phyloP scores from a whole-genome alignment of 2,329 filamentous ascomycete species.

The Sarocladium oryzae region DNA sequence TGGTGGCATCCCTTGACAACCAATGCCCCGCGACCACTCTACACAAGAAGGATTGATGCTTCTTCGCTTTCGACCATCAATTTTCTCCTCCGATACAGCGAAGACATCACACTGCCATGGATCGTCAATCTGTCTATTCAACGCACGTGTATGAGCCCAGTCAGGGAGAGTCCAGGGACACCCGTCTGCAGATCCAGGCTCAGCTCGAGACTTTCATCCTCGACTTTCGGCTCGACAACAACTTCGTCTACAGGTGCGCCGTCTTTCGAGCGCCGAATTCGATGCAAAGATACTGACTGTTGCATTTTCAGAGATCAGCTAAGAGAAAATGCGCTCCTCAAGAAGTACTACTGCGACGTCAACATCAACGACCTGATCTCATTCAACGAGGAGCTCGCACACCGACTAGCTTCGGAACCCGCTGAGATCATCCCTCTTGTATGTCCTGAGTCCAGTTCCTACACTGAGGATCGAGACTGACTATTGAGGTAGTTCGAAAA shows the following conservation, averaged over 20 bases:
- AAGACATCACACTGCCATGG: slow-evolving; percentile 50
- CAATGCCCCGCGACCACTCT: neutral
- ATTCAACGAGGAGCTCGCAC: slow-evolving; percentile 91
- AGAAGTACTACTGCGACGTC: slow-evolving; percentile 93
- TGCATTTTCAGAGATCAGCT: slow-evolving; percentile 69
- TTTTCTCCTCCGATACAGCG: slow-evolving; percentile 10
- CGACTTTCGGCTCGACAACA: slow-evolving; percentile 88
- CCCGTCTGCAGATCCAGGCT: slow-evolving; percentile 64
- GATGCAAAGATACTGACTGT: neutral
- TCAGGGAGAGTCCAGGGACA: slow-evolving; percentile 60
- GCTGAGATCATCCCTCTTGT: slow-evolving; percentile 89
- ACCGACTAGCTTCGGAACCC: slow-evolving; percentile 82
- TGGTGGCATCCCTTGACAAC: slow-evolving; percentile 3
- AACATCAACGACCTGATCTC: slow-evolving; percentile 94
- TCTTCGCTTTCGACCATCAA: neutral
- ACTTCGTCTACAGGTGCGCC: slow-evolving; percentile 82
- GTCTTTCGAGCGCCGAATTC: too few relatives aligned
- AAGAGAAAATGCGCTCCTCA: slow-evolving; percentile 86
- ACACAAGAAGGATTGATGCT: neutral
- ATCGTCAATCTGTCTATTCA: slow-evolving; percentile 81
- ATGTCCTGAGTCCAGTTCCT: slow-evolving; percentile 22
- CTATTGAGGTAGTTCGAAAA: slow-evolving; percentile 65
- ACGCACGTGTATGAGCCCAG: slow-evolving; percentile 71
- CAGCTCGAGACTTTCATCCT: slow-evolving; percentile 87
- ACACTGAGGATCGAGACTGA: neutral